A percentile compares a stretch with the other conserved stretches of the same genome.
Conservation (phyloP, 148 eudicot genomes). For the Drosera capensis region DNA sequence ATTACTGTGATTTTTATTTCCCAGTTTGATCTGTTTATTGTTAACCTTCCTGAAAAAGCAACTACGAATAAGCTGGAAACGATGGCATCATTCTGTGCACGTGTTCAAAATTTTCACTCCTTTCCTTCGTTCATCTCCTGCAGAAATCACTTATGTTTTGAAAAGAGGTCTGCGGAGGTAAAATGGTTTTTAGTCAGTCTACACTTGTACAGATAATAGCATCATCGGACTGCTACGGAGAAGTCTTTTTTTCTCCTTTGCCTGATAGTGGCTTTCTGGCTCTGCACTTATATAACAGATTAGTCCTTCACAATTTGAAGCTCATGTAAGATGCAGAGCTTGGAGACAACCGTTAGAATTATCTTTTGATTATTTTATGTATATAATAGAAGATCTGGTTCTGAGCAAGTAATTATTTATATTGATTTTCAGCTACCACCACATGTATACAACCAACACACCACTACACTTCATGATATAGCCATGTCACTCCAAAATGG, state of each 20-base stretch:
- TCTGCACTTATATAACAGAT: constrained; percentile 36
- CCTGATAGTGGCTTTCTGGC: constrained; percentile 3
- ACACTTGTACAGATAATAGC: background rate
- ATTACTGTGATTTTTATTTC: background rate
- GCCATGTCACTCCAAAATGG: constrained; percentile 74
- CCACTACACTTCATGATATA: constrained; percentile 76
- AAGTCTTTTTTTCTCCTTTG: background rate
- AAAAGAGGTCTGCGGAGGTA: constrained; percentile 96
- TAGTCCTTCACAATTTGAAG: constrained; percentile 93
- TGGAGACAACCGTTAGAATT: constrained; percentile 92
- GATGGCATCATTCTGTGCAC: background rate
- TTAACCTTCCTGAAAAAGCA: background rate
- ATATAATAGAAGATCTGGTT: constrained; percentile 1
- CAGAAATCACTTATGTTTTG: constrained; percentile 71
- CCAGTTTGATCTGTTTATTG: background rate
- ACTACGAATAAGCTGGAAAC: background rate
- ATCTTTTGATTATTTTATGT: background rate
- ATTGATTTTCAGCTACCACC: constrained; percentile 47
- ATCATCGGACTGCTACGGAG: background rate
- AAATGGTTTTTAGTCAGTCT: constrained; percentile 1
- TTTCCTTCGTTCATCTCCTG: constrained; percentile 4
- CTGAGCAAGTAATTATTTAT: background rate
- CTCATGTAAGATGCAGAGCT: constrained; percentile 95
- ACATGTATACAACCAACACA: constrained; percentile 63
- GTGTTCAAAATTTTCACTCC: too few species aligned